Evolutionary conservation across 1,139 yeast species (phyloP), one percentile per base, ranked within the genome.

Genomic region (Taphrina wiesneri): DNA sequence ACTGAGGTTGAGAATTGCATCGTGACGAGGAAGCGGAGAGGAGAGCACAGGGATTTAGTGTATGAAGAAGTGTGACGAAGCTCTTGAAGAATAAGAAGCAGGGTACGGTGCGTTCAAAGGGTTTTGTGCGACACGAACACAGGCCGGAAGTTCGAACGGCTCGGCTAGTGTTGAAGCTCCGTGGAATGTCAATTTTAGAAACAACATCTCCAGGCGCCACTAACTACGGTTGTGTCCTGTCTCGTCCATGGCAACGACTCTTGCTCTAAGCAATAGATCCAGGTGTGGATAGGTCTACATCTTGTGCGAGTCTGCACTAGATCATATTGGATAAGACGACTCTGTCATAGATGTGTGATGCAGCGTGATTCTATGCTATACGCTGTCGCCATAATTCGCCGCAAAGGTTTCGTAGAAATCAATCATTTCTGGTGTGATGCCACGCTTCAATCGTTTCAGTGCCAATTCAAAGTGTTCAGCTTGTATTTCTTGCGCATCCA

Each of bases 391-490:
- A 54, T 54, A 54, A 21, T 25, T 60, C 21, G 49, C 56, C 15
- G 56, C 64, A 63, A 91, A 92, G 3, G 80, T 83, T 70, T 80
- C 79, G 74, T 89, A 93, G 70, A 90, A 91, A 2, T 81, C 83
- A 53, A 91, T 74, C 97, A 92, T 90, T 39, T 89, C 96, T 26
- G 79, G 79, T 0, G 97, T 91, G 56, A 93, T 93, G 39, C 93
- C 93, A 73, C 82, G 83, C 15, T 92, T 83, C 28, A 91, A 82
- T 0, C 86, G 87, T 54, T 73, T 72, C 67, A 92, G 74, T 0
- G 96, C 97, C 67, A 79, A 81, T 36, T 83, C 85, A 73, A 93
- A 93, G 75, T 93, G 97, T 36, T 78, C 78, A 69, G 78, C 79
- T 30, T 77, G 75, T 0, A 93, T 96, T 11, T 73, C 72, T 0